Percentiles rank a stretch among this genome's conserved stretches.
Conservation (phyloP, 2,329 filamentous ascomycete genomes). For the Metarhizium album region DNA sequence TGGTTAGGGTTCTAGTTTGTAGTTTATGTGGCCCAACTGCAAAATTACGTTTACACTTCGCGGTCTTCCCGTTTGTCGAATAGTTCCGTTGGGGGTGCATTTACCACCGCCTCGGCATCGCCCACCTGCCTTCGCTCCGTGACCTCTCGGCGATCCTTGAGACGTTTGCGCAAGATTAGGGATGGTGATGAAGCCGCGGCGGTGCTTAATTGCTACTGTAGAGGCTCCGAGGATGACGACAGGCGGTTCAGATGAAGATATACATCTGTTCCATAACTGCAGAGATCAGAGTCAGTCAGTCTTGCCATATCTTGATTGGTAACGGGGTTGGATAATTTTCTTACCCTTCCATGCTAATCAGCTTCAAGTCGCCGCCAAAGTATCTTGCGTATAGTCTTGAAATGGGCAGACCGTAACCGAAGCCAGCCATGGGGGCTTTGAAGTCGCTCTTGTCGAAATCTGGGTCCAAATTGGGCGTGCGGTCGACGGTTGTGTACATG, state of each 20-base stretch:
- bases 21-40: not conserved
- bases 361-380: slow-evolving; percentile 91
- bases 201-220: slow-evolving; percentile 77
- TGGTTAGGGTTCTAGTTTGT: not conserved
- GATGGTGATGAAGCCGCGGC: slow-evolving; percentile 23
- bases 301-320: slow-evolving; percentile 6
- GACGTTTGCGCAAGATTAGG: slow-evolving; percentile 48
- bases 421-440: slow-evolving; percentile 98
- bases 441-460: slow-evolving; percentile 99
- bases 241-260: slow-evolving; percentile 96
- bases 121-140: slow-evolving; percentile 84
- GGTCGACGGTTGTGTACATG: slow-evolving; percentile 98
- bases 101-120: slow-evolving; percentile 70
- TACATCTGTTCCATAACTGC: slow-evolving; percentile 91
- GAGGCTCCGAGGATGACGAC: slow-evolving; percentile 87
- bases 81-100: slow-evolving; percentile 28
- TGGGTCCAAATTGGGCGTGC: slow-evolving; percentile 87
- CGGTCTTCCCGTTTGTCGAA: slow-evolving; percentile 19
- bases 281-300: slow-evolving; percentile 9
- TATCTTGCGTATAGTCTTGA: slow-evolving; percentile 90
- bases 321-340: slow-evolving; percentile 20
- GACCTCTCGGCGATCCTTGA: slow-evolving; percentile 57
- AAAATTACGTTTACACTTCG: slow-evolving; percentile 20
- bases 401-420: slow-evolving; percentile 95
- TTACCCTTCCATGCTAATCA: slow-evolving; percentile 99